Conservation (phyloP, 2,329 filamentous ascomycete species). For the Aureobasidium sp. region DNA sequence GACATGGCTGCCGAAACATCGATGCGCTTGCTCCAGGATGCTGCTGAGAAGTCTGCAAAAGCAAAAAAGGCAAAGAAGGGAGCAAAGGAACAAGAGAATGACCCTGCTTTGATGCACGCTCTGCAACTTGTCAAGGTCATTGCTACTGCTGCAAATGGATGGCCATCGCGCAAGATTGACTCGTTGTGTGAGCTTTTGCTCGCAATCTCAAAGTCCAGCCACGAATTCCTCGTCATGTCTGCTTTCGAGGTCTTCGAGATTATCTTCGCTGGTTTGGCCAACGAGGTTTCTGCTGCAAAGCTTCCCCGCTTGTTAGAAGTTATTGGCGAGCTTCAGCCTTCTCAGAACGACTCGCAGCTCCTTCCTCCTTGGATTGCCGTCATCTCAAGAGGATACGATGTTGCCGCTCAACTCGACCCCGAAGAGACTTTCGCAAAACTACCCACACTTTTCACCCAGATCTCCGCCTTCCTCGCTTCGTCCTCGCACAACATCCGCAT, state of each 20-base stretch:
- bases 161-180: conserved; percentile 96
- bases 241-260: conserved; percentile 97
- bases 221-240: conserved; percentile 93
- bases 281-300: conserved; percentile 82
- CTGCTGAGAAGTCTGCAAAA: conserved; percentile 65
- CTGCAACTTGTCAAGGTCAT: conserved; percentile 88
- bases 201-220: conserved; percentile 80
- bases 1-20: conserved; percentile 95
- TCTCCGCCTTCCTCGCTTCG: conserved; percentile 76
- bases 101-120: conserved; percentile 78
- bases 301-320: conserved; percentile 83
- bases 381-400: conserved; percentile 86
- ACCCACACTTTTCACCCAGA: conserved; percentile 73
- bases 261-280: conserved; percentile 86
- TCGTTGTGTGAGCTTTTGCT: conserved; percentile 81
- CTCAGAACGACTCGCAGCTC: conserved; percentile 87
- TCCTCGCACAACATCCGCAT: conserved; percentile 88
- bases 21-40: conserved; percentile 69
- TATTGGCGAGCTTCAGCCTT: conserved; percentile 84
- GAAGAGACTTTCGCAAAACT: conserved; percentile 89
- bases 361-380: conserved; percentile 96
- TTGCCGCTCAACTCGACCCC: conserved; percentile 79
- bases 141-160: conserved; percentile 78
- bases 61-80: conserved; percentile 54
- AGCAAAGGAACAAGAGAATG: conserved; percentile 51